Conservation (phyloP, 2,329 filamentous ascomycete genomes). For the Neophaeococcomyces aloes region DNA sequence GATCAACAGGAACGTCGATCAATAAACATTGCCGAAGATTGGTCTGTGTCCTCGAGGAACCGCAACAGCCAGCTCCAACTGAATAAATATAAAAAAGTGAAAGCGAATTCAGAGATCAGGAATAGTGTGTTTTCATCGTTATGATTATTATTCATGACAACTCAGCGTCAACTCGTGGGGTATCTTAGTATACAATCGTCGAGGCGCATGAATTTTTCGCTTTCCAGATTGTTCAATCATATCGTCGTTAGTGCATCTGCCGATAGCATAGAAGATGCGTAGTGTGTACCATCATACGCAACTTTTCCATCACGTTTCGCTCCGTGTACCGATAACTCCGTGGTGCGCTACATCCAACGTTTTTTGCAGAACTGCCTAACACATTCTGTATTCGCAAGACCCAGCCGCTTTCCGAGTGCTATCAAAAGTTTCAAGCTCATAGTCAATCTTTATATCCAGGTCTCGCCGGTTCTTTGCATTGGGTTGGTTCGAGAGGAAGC, state of each 20-base stretch:
- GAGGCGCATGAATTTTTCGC: constrained; percentile 8
- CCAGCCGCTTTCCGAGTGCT: constrained; percentile 58
- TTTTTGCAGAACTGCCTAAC: constrained; percentile 17
- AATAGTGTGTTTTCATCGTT: not conserved
- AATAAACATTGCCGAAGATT: too few relatives aligned
- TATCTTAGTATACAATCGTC: constrained; percentile 7
- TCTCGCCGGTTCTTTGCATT: constrained; percentile 92
- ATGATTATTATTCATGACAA: constrained; percentile 7
- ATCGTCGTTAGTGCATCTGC: constrained; percentile 5
- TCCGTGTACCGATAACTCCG: not conserved
- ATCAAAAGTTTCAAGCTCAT: constrained; percentile 70
- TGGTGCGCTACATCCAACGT: constrained; percentile 10
- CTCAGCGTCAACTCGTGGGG: constrained; percentile 11
- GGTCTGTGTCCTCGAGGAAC: too few relatives aligned
- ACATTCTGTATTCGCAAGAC: constrained; percentile 65
- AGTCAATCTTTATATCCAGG: constrained; percentile 79
- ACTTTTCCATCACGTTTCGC: not conserved
- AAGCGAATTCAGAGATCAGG: not conserved
- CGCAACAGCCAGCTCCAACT: too few relatives aligned
- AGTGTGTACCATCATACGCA: not conserved
- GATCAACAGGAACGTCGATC: too few relatives aligned
- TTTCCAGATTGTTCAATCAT: constrained; percentile 6
- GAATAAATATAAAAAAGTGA: not conserved
- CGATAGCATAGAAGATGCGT: too few relatives aligned
- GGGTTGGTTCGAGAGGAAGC: constrained; percentile 68